Conservation (phyloP, 2,329 filamentous ascomycete species). For the Samsoniella hepiali region DNA sequence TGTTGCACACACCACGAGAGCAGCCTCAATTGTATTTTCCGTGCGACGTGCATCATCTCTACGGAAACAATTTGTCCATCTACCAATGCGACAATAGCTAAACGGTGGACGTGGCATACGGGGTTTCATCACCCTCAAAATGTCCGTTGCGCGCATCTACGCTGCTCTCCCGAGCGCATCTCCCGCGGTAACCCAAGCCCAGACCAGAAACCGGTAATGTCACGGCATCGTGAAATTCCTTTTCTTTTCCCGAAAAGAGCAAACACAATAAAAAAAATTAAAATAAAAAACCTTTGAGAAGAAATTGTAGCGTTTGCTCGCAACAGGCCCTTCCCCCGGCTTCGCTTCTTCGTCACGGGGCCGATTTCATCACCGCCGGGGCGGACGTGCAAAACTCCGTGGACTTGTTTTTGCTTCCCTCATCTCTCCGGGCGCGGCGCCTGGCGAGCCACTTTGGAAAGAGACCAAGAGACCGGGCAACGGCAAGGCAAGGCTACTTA, state of each 20-base stretch:
- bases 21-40: not conserved
- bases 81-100: no score
- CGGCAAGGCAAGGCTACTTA: not conserved
- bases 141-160: not conserved
- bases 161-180: no score
- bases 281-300: no score
- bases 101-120: no score
- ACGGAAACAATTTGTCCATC: no score
- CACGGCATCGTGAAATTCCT: no score
- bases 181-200: no score
- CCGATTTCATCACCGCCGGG: not conserved
- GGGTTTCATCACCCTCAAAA: not conserved
- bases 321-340: no score
- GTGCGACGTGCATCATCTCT: not conserved
- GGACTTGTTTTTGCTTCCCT: not conserved
- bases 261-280: no score
- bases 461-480: not conserved
- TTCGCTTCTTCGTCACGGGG: not conserved
- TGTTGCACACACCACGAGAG: not conserved
- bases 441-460: not conserved
- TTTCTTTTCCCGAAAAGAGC: no score
- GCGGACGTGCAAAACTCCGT: not conserved
- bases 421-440: not conserved
- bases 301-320: no score
- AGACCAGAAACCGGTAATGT: no score